These are phyloP conservation scores for Aspergillus oerlinghausenensis DNA, from an alignment of 2,329 filamentous ascomycete species.

Conservation along the genomic window DNA sequence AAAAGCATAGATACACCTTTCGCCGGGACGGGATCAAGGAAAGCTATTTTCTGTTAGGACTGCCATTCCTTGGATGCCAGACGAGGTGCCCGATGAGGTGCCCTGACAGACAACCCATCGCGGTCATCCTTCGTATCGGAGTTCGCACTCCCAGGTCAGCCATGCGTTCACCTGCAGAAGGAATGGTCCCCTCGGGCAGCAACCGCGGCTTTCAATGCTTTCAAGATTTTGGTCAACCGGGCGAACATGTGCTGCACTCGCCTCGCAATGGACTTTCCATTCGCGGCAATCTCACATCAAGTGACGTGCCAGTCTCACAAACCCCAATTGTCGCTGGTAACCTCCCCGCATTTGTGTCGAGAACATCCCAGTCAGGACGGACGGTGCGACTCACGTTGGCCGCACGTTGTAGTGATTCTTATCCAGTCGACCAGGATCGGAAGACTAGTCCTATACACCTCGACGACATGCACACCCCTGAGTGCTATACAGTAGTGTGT, in stretches of 20 bases:
- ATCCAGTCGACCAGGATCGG: not conserved
- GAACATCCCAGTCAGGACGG: not conserved
- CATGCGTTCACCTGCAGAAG: not conserved
- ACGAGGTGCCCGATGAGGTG: not conserved
- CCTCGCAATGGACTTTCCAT: not conserved
- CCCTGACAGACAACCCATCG: not conserved
- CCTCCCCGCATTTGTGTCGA: not conserved
- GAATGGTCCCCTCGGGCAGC: not conserved
- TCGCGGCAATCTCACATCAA: not conserved
- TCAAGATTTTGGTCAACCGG: not conserved
- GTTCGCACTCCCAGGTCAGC: too few relatives aligned
- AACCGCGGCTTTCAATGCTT: not conserved
- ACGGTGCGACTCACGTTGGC: not conserved
- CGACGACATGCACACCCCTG: not conserved
- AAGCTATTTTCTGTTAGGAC: too few relatives aligned
- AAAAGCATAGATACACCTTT: too few relatives aligned
- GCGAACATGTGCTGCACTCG: not conserved
- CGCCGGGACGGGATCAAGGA: too few relatives aligned
- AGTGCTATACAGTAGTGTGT: not conserved
- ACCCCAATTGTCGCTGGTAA: not conserved
- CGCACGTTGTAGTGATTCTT: not conserved
- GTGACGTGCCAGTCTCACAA: not conserved
- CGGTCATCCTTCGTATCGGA: not conserved
- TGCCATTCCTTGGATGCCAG: not conserved
- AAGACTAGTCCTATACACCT: not conserved